Conservation (phyloP, 2,329 filamentous ascomycete species). For the Claviceps sp. region DNA sequence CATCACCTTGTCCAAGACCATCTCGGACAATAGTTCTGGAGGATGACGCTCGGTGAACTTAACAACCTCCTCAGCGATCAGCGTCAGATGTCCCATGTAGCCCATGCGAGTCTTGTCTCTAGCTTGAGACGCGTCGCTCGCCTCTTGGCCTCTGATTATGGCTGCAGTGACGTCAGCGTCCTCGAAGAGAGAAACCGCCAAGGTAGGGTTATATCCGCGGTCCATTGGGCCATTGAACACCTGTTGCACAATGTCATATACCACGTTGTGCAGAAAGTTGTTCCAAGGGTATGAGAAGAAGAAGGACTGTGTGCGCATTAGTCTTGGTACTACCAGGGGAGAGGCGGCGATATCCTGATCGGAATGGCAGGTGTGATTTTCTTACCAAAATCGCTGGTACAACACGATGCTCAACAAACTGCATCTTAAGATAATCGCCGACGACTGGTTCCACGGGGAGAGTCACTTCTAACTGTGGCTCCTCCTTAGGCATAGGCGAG, state of each 20-base stretch:
- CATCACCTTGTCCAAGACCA: constrained; percentile 78
- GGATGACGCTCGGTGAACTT: constrained; percentile 95
- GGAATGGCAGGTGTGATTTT: constrained; percentile 2
- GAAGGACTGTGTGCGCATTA: constrained; percentile 51
- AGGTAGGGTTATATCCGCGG: constrained; percentile 75
- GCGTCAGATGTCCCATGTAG: constrained; percentile 95
- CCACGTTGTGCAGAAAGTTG: constrained; percentile 97
- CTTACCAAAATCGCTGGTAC: constrained; percentile 90
- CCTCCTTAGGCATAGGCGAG: constrained; percentile 6
- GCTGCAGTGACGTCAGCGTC: constrained; percentile 78
- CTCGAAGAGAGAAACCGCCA: constrained; percentile 89
- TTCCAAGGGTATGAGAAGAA: constrained; percentile 99
- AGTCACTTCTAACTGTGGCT: constrained; percentile 5
- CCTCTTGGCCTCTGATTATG: constrained; percentile 80
- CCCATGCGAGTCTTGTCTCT: constrained; percentile 82
- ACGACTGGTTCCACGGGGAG: constrained; percentile 54
- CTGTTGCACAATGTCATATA: constrained; percentile 97
- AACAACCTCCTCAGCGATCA: constrained; percentile 96
- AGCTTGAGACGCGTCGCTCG: constrained; percentile 73
- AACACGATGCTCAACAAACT: constrained; percentile 88
- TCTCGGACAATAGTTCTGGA: constrained; percentile 70
- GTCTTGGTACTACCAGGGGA: not conserved
- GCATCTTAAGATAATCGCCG: constrained; percentile 87
- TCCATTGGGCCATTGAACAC: constrained; percentile 99
- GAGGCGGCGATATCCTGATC: not conserved